phyloP scores from a whole-genome alignment of 805 yeast genomes.

The Kuraishia piskuri region DNA sequence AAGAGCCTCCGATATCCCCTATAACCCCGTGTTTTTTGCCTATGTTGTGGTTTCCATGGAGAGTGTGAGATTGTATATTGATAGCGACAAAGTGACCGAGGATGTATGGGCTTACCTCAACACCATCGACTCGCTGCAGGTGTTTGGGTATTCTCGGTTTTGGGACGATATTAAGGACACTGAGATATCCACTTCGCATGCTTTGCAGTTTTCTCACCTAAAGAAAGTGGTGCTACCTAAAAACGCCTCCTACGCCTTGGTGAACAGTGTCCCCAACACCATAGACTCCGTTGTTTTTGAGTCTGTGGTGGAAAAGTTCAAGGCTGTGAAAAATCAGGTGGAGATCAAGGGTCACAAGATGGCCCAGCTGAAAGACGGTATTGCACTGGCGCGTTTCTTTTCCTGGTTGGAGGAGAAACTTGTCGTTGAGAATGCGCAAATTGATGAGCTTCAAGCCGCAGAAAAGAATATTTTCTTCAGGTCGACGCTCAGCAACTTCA shows the following conservation, averaged over 20 bases:
- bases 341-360: constrained; percentile 42
- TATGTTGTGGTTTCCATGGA: constrained; percentile 29
- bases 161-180: constrained; percentile 36
- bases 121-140: constrained; percentile 16
- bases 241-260: constrained; percentile 4
- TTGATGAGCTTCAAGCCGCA: constrained; percentile 63
- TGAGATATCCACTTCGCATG: constrained; percentile 9
- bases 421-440: constrained; percentile 28
- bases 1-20: constrained; percentile 71
- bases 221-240: constrained; percentile 4
- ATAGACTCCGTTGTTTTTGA: constrained; percentile 7
- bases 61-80: constrained; percentile 43
- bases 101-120: constrained; percentile 15
- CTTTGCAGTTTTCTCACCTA: neutral
- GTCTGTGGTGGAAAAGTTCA: constrained; percentile 51
- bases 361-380: constrained; percentile 52
- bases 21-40: constrained; percentile 73
- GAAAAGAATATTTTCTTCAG: constrained; percentile 49
- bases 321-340: constrained; percentile 38
- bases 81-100: constrained; percentile 31
- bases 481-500: constrained; percentile 38
- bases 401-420: constrained; percentile 51
- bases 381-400: constrained; percentile 43
- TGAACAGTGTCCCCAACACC: constrained; percentile 2
- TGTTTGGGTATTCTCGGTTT: constrained; percentile 45